These are phyloP conservation scores for Camellia oleifera DNA, from an alignment of 179 eudicot genomes.

Conservation along the genomic window DNA sequence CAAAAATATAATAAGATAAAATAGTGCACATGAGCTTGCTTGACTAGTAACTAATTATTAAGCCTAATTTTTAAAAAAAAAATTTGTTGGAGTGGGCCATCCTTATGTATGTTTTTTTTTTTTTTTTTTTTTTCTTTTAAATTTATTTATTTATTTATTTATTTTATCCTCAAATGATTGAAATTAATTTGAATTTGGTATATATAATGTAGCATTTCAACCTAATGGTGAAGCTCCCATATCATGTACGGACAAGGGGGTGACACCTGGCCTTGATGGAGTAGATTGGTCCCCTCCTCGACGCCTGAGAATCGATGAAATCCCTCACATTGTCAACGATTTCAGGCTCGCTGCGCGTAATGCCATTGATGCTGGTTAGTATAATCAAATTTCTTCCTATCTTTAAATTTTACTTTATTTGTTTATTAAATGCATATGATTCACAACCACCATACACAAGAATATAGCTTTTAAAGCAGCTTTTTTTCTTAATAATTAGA, in stretches of 20 bases:
- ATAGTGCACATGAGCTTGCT: background rate
- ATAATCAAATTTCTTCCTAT: background rate
- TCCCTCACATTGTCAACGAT: slow-evolving; percentile 26
- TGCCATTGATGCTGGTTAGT: slow-evolving; percentile 25
- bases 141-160: too few relatives aligned
- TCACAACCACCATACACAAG: background rate
- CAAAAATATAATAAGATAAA: too few relatives aligned
- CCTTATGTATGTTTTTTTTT: too few relatives aligned
- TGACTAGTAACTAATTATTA: background rate
- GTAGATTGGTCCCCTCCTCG: slow-evolving; percentile 24
- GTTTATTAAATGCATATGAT: background rate
- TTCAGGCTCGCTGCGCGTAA: slow-evolving; percentile 34
- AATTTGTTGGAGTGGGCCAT: too few relatives aligned
- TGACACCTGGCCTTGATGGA: slow-evolving; percentile 18
- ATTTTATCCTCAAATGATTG: background rate
- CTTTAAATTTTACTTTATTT: background rate
- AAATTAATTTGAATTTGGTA: background rate
- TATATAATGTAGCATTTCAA: slow-evolving; percentile 22
- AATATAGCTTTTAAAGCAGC: too few relatives aligned
- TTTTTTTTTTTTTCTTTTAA: too few relatives aligned
- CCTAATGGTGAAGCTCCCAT: slow-evolving; percentile 35
- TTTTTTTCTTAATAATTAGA: too few relatives aligned
- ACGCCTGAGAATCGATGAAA: slow-evolving; percentile 24
- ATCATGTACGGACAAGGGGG: slow-evolving; percentile 26
- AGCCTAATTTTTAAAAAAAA: background rate